These are phyloP conservation scores for Isoetes engelmannii DNA, from an alignment of 83 land plant species.

Conservation along the genomic window DNA sequence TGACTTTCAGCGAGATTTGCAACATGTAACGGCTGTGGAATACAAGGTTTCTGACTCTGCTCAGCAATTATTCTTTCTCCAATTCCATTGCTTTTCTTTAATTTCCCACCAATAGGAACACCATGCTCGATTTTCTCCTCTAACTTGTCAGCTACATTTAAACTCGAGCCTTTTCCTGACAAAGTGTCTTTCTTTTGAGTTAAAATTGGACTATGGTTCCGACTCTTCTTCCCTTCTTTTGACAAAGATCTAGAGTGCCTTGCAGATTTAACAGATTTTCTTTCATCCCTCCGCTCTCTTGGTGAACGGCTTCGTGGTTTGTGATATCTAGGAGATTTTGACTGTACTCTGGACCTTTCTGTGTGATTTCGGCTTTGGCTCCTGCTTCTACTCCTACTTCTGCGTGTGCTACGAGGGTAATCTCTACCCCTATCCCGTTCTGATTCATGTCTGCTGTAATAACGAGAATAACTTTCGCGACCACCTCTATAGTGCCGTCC, in stretches of 20 bases:
- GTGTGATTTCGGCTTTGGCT: constrained; percentile 32
- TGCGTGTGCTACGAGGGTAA: constrained; percentile 19
- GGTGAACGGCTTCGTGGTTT: constrained; percentile 36
- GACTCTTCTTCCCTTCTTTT: constrained; percentile 24
- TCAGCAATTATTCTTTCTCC: not conserved
- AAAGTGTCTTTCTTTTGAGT: constrained; percentile 14
- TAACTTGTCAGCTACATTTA: constrained; percentile 5
- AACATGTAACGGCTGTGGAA: too few relatives aligned
- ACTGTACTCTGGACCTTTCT: constrained; percentile 33
- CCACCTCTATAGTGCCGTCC: constrained; percentile 28
- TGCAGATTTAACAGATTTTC: constrained; percentile 15
- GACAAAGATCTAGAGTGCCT: constrained; percentile 46
- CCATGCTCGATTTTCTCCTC: constrained; percentile 10
- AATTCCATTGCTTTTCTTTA: not conserved
- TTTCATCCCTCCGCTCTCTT: constrained; percentile 19
- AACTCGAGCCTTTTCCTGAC: constrained; percentile 15
- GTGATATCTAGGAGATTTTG: constrained; percentile 34
- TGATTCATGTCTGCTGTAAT: constrained; percentile 19
- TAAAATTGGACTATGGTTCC: not conserved
- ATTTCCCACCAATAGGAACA: not conserved
- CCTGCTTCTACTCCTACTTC: constrained; percentile 37
- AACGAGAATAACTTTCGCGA: constrained; percentile 19
- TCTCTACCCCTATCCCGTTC: constrained; percentile 18
- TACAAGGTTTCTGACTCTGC: constrained; percentile 7
- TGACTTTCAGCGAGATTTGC: too few relatives aligned